These are phyloP conservation scores for Chaetomium cochliodes DNA, from an alignment of 495 filamentous ascomycete genomes.

Conservation along the genomic window DNA sequence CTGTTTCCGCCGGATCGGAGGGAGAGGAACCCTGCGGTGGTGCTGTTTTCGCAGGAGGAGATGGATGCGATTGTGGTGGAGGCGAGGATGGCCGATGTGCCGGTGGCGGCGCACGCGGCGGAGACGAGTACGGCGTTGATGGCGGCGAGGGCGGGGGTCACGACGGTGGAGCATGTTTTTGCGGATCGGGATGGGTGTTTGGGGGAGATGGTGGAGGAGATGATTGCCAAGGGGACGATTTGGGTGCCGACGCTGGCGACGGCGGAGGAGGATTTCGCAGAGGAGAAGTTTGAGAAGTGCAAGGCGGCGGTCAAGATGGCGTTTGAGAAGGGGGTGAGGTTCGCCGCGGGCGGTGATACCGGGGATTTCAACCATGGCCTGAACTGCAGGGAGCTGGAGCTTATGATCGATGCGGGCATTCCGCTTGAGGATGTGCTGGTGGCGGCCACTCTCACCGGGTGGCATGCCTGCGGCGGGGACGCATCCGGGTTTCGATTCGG, in stretches of 20 bases:
- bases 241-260: conserved; percentile 53
- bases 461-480: conserved; percentile 54
- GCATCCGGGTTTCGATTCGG: conserved; percentile 51
- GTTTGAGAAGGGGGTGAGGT: conserved; percentile 40
- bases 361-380: conserved; percentile 53
- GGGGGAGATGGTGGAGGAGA: conserved; percentile 38
- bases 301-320: conserved; percentile 31
- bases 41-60: conserved; percentile 49
- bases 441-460: conserved; percentile 48
- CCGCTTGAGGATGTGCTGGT: conserved; percentile 48
- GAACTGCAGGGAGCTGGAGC: conserved; percentile 50
- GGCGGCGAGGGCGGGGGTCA: conserved; percentile 51
- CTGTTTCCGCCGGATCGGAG: conserved; percentile 28
- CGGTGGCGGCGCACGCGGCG: conserved; percentile 49
- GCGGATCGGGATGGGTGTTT: conserved; percentile 39
- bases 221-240: conserved; percentile 43
- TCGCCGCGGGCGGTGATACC: conserved; percentile 53
- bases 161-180: conserved; percentile 52
- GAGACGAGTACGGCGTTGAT: conserved; percentile 45
- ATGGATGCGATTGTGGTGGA: conserved; percentile 53
- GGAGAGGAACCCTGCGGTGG: conserved; percentile 43
- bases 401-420: conserved; percentile 52
- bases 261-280: conserved; percentile 30
- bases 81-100: conserved; percentile 40
- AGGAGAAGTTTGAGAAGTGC: conserved; percentile 30